Evolutionary conservation across 768 basidiomycete genomes (phyloP).

Genomic region (Ramaria sp.): DNA sequence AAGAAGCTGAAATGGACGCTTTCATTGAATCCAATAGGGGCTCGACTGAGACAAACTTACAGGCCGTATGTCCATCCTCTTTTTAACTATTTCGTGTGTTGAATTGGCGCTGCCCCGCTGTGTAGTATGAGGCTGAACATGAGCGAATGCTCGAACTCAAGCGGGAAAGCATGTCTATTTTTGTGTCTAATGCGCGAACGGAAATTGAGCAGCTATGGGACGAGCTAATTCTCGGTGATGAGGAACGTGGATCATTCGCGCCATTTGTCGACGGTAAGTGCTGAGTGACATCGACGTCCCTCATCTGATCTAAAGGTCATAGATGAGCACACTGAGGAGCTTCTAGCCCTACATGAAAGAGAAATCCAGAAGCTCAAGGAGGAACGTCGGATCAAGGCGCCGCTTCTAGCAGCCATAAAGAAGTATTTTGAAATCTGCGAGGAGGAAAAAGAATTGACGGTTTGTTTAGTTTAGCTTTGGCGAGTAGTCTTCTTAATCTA

Average conservation of each 20-base stretch:
- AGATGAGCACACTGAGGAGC: conserved; percentile 87
- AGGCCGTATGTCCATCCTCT: conserved; percentile 28
- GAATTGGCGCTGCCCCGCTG: background rate
- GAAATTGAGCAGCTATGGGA: conserved; percentile 81
- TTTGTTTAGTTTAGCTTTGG: conserved; percentile 11
- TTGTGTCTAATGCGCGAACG: conserved; percentile 68
- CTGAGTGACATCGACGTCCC: background rate
- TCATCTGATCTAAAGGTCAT: conserved; percentile 5
- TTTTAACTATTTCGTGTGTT: background rate
- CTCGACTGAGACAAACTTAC: conserved; percentile 63
- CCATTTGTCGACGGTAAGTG: conserved; percentile 71
- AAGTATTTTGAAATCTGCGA: conserved; percentile 88
- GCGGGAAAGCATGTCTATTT: conserved; percentile 75
- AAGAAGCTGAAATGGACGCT: conserved; percentile 74
- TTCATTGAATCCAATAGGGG: conserved; percentile 84
- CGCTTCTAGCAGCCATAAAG: conserved; percentile 62
- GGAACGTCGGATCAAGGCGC: conserved; percentile 69
- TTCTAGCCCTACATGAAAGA: conserved; percentile 74
- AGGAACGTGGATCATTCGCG: conserved; percentile 71
- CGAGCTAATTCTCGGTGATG: conserved; percentile 74
- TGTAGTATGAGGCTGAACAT: conserved; percentile 73
- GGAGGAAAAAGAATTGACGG: conserved; percentile 79
- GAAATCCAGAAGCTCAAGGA: conserved; percentile 75
- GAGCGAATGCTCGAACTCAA: conserved; percentile 86
- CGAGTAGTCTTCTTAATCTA: background rate